Evolutionary conservation across 2,329 filamentous ascomycete species (phyloP), one percentile per base, ranked within the genome.

Genomic region (Penicillium griseofulvum): DNA sequence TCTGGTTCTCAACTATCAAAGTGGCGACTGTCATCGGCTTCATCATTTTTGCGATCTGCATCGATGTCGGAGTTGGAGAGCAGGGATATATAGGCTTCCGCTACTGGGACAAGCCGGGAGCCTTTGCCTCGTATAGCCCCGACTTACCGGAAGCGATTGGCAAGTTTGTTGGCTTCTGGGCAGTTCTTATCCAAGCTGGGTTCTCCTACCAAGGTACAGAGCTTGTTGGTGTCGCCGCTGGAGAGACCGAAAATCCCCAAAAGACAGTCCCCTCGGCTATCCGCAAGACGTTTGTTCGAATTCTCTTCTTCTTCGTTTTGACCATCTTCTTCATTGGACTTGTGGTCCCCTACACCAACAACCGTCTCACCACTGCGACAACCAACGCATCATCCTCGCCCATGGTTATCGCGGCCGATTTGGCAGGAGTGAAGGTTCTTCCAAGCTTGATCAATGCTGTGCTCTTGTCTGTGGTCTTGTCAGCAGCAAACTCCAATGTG

Each of bases 1-100:
- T 91, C 74, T 90, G 86, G 82, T 86, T 92, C 64, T 86, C 87
- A 3, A 83, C 80, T 48, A 85, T 93, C 77, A 92, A 92, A 72
- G 87, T 91, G 54, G 66, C 90, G 44, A 89, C 87, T 22, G 83
- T 91, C 31, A 56, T 89, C 36, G 88, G 88, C 41, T 90, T 91
- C 77, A 81, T 90, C 76, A 86, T 92, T 68, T 89, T 91, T 63
- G 85, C 82, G 60, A 87, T 91, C 63, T 88, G 86, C 71, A 81
- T 91, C 73, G 87, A 90, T 67, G 86, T 85, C 5, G 89, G 88
- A 44, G 88, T 80, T 3, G 86, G 88, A 19, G 67, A 83, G n/a
- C 79, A 90, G 58, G 86, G 86, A n/a, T 87, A 88, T 65, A 78
- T 91, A 38, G 89, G 89, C 37, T 91, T 91, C 74, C 78, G 81